Conservation (phyloP, 2,329 filamentous ascomycete genomes). For the Colletotrichum spinosum region DNA sequence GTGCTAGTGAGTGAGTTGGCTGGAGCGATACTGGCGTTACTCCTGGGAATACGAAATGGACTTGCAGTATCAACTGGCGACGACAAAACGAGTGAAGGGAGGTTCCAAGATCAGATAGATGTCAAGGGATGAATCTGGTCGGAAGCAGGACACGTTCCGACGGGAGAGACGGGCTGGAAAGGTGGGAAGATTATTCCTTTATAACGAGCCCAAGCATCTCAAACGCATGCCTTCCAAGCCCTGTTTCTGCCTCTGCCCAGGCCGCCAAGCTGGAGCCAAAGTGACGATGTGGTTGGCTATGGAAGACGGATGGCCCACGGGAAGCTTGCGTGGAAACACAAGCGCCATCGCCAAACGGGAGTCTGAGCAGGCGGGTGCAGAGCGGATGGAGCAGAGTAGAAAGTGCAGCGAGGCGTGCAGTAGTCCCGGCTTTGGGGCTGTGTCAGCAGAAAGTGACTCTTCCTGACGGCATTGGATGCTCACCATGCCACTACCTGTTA, state of each 20-base stretch:
- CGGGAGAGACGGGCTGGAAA: constrained; percentile 7
- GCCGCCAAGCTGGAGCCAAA: constrained; percentile 30
- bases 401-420: constrained; percentile 32
- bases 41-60: constrained; percentile 9
- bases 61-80: neutral
- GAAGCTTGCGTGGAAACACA: neutral
- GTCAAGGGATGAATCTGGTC: constrained; percentile 29
- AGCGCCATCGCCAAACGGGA: constrained; percentile 27
- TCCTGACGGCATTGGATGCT: too few relatives aligned
- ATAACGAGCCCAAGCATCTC: constrained; percentile 18
- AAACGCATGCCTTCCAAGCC: constrained; percentile 31
- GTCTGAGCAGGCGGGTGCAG: constrained; percentile 2
- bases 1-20: neutral
- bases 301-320: neutral
- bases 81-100: constrained; percentile 31
- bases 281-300: constrained; percentile 19
- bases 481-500: too few relatives aligned
- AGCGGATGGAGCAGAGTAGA: neutral
- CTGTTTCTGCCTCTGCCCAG: constrained; percentile 29
- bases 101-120: constrained; percentile 6
- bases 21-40: constrained; percentile 7
- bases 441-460: constrained; percentile 28
- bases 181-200: constrained; percentile 32
- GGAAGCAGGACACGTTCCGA: constrained; percentile 20
- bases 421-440: constrained; percentile 37